phyloP scores from a whole-genome alignment of 2,329 filamentous ascomycete species.

The Graphilbum ipis-grandicollis region DNA sequence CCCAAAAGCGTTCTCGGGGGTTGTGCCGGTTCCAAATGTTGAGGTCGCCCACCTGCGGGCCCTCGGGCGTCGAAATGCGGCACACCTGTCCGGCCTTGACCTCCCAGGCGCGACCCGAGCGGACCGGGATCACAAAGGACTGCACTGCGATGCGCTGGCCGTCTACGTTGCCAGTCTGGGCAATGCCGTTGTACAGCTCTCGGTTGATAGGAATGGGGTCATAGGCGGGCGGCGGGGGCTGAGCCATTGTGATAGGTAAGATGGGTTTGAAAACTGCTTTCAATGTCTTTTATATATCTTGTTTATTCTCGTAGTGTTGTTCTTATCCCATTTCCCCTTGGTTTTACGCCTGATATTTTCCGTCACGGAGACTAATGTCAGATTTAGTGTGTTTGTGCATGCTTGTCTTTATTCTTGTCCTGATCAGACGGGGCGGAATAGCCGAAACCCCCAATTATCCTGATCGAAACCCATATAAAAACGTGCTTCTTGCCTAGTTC shows the following conservation, averaged over 20 bases:
- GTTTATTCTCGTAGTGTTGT: too few species aligned
- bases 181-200: slow-evolving; percentile 40
- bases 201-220: slow-evolving; percentile 19
- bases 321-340: too few species aligned
- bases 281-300: too few species aligned
- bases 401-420: too few species aligned
- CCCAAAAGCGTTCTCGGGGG: slow-evolving; percentile 70
- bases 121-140: slow-evolving; percentile 50
- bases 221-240: slow-evolving; percentile 1
- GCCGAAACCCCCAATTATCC: too few species aligned
- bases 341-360: too few species aligned
- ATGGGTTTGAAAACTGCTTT: too few species aligned
- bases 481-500: too few species aligned
- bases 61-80: slow-evolving; percentile 57
- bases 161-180: slow-evolving; percentile 16
- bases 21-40: slow-evolving; percentile 69
- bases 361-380: too few species aligned
- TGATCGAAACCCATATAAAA: too few species aligned
- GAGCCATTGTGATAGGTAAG: neutral
- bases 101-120: slow-evolving; percentile 57
- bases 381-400: too few species aligned
- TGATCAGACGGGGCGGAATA: too few species aligned
- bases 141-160: slow-evolving; percentile 23
- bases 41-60: slow-evolving; percentile 68
- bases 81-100: slow-evolving; percentile 52